These are phyloP conservation scores for Teratosphaeria pseudoeucalypti DNA, from an alignment of 2,329 filamentous ascomycete genomes.

Conservation along the genomic window DNA sequence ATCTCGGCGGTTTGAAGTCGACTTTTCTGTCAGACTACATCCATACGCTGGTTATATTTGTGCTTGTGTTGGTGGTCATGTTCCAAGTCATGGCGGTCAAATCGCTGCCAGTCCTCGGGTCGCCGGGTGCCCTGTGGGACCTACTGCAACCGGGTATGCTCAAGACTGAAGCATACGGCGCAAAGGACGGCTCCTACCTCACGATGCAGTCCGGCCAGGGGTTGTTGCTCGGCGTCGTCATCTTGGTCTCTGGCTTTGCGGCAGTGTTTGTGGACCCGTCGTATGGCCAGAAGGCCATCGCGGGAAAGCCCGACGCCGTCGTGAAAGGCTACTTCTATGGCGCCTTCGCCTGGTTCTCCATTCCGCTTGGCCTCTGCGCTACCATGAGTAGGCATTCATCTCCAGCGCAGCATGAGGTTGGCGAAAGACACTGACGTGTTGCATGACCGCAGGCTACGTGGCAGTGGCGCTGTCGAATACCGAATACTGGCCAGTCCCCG, in stretches of 20 bases:
- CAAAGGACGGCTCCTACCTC: conserved; percentile 16
- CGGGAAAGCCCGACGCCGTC: conserved; percentile 10
- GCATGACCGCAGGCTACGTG: conserved; percentile 10
- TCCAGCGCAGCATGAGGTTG: background rate
- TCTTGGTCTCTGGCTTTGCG: background rate
- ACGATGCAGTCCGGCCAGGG: conserved; percentile 16
- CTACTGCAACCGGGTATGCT: background rate
- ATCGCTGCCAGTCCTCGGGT: background rate
- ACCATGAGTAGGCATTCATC: background rate
- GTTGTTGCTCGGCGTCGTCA: conserved; percentile 16
- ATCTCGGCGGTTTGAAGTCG: conserved; percentile 17
- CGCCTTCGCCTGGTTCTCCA: conserved; percentile 17
- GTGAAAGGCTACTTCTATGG: conserved; percentile 15
- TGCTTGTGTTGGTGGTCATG: conserved; percentile 12
- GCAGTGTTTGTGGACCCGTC: background rate
- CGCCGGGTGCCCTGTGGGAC: background rate
- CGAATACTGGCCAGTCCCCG: background rate
- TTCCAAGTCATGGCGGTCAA: conserved; percentile 11
- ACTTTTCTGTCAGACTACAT: conserved; percentile 18
- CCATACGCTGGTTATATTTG: conserved; percentile 18
- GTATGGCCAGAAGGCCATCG: conserved; percentile 17
- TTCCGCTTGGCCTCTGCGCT: conserved; percentile 13
- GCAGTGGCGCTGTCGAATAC: conserved; percentile 8
- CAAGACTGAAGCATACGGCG: conserved; percentile 14
- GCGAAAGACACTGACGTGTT: background rate